phyloP scores from a whole-genome alignment of 2,329 filamentous ascomycete genomes.

The Emericellopsis atlantica region DNA sequence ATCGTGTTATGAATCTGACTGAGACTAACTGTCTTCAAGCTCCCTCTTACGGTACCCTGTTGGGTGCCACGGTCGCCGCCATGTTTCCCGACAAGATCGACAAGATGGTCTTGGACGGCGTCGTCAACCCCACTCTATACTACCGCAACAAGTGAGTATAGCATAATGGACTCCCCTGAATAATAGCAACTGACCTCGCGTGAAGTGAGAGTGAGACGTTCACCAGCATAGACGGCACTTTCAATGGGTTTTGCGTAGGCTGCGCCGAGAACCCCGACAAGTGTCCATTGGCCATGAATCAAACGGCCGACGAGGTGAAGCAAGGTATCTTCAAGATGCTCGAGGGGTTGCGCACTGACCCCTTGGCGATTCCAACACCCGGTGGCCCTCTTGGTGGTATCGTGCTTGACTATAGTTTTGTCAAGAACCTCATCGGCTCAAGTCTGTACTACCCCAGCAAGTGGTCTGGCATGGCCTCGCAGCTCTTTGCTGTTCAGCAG shows the following conservation, averaged over 20 bases:
- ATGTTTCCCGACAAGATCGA: conserved; percentile 29
- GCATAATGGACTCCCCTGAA: no score
- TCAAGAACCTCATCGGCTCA: conserved; percentile 8
- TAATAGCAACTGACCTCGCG: no score
- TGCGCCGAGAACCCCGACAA: conserved; percentile 12
- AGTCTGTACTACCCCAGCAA: conserved; percentile 8
- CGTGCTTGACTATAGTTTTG: conserved; percentile 11
- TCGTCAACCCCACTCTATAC: conserved; percentile 18
- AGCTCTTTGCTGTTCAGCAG: conserved; percentile 5
- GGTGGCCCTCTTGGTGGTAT: conserved; percentile 2
- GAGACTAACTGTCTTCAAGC: no score
- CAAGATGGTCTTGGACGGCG: conserved; percentile 22
- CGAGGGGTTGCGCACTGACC: conserved; percentile 13
- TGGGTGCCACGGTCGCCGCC: conserved; percentile 23
- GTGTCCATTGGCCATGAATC: conserved; percentile 16
- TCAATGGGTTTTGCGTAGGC: conserved; percentile 12
- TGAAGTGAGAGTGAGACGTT: no score
- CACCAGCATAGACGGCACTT: conserved; percentile 10
- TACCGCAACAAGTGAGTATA: conserved; percentile 8
- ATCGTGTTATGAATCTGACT: no score
- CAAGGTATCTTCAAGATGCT: conserved; percentile 14
- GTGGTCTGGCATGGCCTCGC: conserved; percentile 7
- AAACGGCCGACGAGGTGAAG: conserved; percentile 20
- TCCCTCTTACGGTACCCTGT: conserved; percentile 23
- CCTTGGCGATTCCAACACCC: conserved; percentile 7